Evolutionary conservation across 805 yeast species (phyloP), one percentile per base, ranked within the genome.

Genomic region (Wickerhamomyces chaumierensis): DNA sequence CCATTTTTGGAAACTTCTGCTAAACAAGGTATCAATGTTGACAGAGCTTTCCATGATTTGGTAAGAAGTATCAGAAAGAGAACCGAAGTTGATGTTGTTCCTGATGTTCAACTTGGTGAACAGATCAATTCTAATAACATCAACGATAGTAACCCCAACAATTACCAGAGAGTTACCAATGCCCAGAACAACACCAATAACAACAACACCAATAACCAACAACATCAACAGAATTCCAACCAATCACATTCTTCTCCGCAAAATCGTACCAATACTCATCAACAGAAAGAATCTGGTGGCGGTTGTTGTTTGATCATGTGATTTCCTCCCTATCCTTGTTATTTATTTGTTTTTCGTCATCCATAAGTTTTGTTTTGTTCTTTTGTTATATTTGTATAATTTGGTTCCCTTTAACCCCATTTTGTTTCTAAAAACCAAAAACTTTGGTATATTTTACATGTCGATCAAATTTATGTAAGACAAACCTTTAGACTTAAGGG

Each of bases 1-100:
- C 76, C 81, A 44, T 92, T 88, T 57, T 70, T 88, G 49, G 98
- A 92, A 62, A 85, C 97, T 2, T 78, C 90, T 32, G 97, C 97
- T 18, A 92, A 92, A 60, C 84, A 81, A 51, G 79, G 94, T 42
- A 71, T 81, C 47, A 88, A 92, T 51, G 96, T 92, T 34, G 94
- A 85, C 55, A 86, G 80, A 51, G 81, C 88, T 3, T 85, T 85
- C 58, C 78, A 70, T 53, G 78, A 75, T 31, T 57, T 81, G 46
- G 83, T 80, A 14, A 69, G 86, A 47, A 65, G 67, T 34, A 74
- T 79, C 39, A 69, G 51, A 47, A 47, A 43, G 17, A 51, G 42
- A 37, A 47, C 46, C 25, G 44, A 39, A 23, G 38, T 38, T 25
- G 42, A 33, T 20, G 9, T 18, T 5, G 31, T 18, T 9, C 23